Percentiles rank a stretch among this genome's conserved stretches.
phyloP scores from a whole-genome alignment of 441 rosid species.

The Aquilaria agallochum region DNA sequence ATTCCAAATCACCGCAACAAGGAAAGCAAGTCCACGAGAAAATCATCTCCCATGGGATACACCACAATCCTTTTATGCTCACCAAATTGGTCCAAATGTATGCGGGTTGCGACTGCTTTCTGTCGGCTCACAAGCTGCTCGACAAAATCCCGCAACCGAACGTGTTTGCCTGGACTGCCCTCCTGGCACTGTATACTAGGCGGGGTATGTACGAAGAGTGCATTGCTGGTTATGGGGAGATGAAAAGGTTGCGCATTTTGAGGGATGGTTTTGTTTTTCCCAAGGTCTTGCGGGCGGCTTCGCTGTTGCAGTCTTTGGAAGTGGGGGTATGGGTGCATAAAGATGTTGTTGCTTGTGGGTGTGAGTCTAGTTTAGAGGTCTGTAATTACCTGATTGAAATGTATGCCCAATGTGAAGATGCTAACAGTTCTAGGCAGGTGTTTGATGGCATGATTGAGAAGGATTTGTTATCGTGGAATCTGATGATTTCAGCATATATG shows the following conservation, averaged over 20 bases:
- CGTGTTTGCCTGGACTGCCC: conserved; percentile 33
- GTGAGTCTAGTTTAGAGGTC: conserved; percentile 14
- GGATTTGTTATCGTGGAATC: conserved; percentile 30
- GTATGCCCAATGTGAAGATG: conserved; percentile 22
- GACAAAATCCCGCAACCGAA: conserved; percentile 26
- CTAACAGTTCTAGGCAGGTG: conserved; percentile 14
- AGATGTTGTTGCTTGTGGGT: conserved; percentile 21
- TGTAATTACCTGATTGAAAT: conserved; percentile 23
- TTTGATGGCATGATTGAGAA: conserved; percentile 20
- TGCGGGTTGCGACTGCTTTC: conserved; percentile 23
- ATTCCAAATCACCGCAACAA: conserved; percentile 18
- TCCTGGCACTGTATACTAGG: conserved; percentile 23
- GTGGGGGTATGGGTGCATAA: conserved; percentile 18
- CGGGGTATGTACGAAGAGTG: conserved; percentile 21
- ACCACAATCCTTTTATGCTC: conserved; percentile 13
- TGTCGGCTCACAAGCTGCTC: conserved; percentile 16
- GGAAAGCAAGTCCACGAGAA: conserved; percentile 33
- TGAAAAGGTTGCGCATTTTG: conserved; percentile 20
- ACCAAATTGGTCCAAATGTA: conserved; percentile 30
- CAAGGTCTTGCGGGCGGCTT: conserved; percentile 19
- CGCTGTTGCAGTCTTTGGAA: conserved; percentile 10
- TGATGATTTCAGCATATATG: conserved; percentile 22
- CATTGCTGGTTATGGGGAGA: conserved; percentile 15
- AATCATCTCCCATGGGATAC: conserved; percentile 16
- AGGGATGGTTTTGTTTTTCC: conserved; percentile 27